Conservation (phyloP, 164 flowering plant genomes). For the Taxillus chinensis region DNA sequence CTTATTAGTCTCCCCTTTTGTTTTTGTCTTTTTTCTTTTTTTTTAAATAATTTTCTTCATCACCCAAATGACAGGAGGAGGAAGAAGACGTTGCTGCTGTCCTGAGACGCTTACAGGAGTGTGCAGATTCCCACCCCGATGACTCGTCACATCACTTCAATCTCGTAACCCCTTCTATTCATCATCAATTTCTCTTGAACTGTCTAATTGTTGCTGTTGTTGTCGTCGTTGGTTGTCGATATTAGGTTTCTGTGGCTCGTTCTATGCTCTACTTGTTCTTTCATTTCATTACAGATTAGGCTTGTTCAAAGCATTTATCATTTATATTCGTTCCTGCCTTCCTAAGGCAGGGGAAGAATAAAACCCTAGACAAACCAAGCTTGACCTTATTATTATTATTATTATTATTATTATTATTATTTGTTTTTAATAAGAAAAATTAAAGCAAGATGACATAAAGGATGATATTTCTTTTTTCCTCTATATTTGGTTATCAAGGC, state of each 20-base stretch:
- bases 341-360: too few relatives aligned
- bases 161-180: constrained; percentile 25
- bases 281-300: neutral
- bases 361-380: neutral
- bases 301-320: neutral
- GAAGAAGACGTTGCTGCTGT: constrained; percentile 1
- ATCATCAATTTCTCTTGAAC: neutral
- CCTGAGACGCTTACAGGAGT: constrained; percentile 22
- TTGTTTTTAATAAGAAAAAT: neutral
- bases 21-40: too few relatives aligned
- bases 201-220: too few relatives aligned
- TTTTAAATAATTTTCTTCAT: too few relatives aligned
- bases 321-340: neutral
- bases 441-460: too few relatives aligned
- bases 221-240: neutral
- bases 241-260: neutral
- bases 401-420: too few relatives aligned
- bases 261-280: neutral
- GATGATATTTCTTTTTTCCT: too few relatives aligned
- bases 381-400: too few relatives aligned
- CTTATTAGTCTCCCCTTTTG: too few relatives aligned
- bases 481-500: constrained; percentile 26
- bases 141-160: constrained; percentile 47
- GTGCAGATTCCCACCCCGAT: constrained; percentile 35
- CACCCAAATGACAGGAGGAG: constrained; percentile 2